phyloP scores from a whole-genome alignment of 441 rosid species.

The Erysimum pusillum region DNA sequence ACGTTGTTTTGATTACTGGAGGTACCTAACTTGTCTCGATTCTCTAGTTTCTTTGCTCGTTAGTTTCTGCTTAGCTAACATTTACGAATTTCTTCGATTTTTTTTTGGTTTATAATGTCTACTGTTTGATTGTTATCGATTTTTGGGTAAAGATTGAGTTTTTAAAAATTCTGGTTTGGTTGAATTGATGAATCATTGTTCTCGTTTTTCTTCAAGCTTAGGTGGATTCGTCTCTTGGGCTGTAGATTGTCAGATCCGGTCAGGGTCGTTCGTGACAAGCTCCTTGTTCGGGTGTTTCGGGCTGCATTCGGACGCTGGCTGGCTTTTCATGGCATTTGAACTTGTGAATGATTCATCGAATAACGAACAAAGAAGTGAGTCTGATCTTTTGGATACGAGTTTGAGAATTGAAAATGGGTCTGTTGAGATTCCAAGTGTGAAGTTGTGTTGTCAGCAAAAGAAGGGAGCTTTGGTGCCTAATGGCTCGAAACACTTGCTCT shows the following conservation, averaged over 20 bases:
- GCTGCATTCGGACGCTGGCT: conserved; percentile 16
- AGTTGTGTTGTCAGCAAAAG: conserved; percentile 41
- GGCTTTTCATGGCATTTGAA: conserved; percentile 70
- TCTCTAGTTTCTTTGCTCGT: conserved; percentile 13
- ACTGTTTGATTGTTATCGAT: conserved; percentile 11
- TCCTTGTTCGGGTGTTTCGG: conserved; percentile 22
- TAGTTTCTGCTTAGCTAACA: conserved; percentile 16
- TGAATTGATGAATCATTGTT: conserved; percentile 17
- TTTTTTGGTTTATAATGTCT: not conserved
- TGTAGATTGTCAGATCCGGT: conserved; percentile 38
- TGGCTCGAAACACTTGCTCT: conserved; percentile 51
- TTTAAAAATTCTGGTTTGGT: not conserved
- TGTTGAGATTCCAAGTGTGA: conserved; percentile 46
- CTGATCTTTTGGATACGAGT: conserved; percentile 19
- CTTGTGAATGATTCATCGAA: conserved; percentile 35
- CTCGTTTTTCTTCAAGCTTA: conserved; percentile 11
- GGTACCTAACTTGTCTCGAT: conserved; percentile 29
- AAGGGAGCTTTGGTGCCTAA: conserved; percentile 47
- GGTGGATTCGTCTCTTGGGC: conserved; percentile 35
- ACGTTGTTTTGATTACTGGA: conserved; percentile 7
- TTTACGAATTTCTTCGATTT: not conserved
- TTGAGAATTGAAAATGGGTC: conserved; percentile 32
- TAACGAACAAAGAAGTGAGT: conserved; percentile 37
- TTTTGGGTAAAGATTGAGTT: not conserved
- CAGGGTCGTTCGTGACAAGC: conserved; percentile 23